Percentiles rank a stretch among this genome's conserved stretches.
phyloP scores from a whole-genome alignment of 2,329 filamentous ascomycete species.

The Botryotinia convoluta region DNA sequence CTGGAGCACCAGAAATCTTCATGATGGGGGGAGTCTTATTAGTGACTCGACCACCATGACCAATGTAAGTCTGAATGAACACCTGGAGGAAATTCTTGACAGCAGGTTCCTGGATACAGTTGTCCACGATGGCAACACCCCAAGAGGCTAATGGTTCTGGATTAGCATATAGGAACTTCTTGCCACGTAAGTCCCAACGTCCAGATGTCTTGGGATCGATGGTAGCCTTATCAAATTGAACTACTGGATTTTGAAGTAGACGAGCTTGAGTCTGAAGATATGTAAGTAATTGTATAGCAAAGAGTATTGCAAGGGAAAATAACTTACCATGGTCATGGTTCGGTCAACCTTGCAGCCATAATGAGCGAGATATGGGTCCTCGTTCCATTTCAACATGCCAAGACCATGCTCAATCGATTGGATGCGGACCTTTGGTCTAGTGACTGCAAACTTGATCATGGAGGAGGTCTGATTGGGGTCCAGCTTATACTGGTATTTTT shows the following conservation, averaged over 20 bases:
- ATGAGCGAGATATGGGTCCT: constrained; percentile 66
- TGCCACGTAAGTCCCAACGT: constrained; percentile 83
- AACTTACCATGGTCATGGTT: constrained; percentile 54
- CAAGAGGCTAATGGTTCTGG: constrained; percentile 62
- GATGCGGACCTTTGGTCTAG: constrained; percentile 67
- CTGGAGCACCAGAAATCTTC: neutral
- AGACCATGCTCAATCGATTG: constrained; percentile 67
- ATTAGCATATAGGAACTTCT: constrained; percentile 72
- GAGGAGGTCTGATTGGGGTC: constrained; percentile 59
- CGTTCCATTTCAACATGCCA: constrained; percentile 60
- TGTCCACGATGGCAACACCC: constrained; percentile 68
- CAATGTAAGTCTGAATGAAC: constrained; percentile 59
- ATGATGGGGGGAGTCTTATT: constrained; percentile 47
- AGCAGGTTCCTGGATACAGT: constrained; percentile 48
- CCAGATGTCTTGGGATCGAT: constrained; percentile 64
- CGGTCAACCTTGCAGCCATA: constrained; percentile 72
- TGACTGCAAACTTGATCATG: constrained; percentile 95
- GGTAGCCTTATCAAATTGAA: constrained; percentile 56
- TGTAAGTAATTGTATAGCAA: constrained; percentile 22
- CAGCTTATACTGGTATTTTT: constrained; percentile 63
- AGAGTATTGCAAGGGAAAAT: neutral
- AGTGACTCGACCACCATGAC: constrained; percentile 58
- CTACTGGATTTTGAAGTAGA: constrained; percentile 66
- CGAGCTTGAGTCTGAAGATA: constrained; percentile 58
- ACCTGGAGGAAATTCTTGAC: constrained; percentile 54